Base-by-base conservation (phyloP, 2,329 filamentous ascomycete genomes). In the Penicillium sp. region DNA sequence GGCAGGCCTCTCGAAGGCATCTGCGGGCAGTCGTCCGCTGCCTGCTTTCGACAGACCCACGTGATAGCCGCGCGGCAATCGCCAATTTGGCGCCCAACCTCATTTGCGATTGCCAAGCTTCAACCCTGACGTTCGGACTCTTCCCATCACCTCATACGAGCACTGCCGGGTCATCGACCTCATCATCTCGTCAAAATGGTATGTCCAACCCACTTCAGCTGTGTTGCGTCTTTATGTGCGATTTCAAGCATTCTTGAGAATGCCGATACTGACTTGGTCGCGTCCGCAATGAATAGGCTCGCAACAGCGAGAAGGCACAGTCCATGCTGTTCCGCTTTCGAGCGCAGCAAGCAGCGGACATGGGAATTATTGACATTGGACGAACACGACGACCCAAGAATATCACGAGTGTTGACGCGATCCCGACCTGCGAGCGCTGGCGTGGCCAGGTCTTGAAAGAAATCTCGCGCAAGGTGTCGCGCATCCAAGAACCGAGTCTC, bases 271-370 rank as follows among this genome's bases (percentile, higher is more conserved):
- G 60, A 63, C 44, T 7, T 9, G 35, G 51, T 24, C 40, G 12
- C 45, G 51, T 35, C 45, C 46, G 47, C 49, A 36, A 56, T 52
- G 50, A 51, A 56, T 60, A 90, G 91, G 90, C 91, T 66, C 91
- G 91, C 66, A 96, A 97, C 72, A 91, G 88, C 39, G 91, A 97
- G 80, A 98, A 97, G 73, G 91, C 93, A 64, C 93, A 98, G 77
- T 96, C 90, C 41, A 98, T 98, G 91, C 91, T 98, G 71, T 98
- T 96, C 77, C 91, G 93, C 78, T 98, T 98, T 78, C 89, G 93
- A 70, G 93, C 95, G 66, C 88, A 91, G 62, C 93, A 97, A 81
- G 91, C 91, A 57, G 89, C 90, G 56, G 90, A 96, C 73, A 81
- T 96, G 41, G 91, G 91, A 65, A 96, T 97, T 70, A 88, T 98